Evolutionary conservation across 2,329 filamentous ascomycete genomes (phyloP).

Genomic region (Cercospora zeina): DNA sequence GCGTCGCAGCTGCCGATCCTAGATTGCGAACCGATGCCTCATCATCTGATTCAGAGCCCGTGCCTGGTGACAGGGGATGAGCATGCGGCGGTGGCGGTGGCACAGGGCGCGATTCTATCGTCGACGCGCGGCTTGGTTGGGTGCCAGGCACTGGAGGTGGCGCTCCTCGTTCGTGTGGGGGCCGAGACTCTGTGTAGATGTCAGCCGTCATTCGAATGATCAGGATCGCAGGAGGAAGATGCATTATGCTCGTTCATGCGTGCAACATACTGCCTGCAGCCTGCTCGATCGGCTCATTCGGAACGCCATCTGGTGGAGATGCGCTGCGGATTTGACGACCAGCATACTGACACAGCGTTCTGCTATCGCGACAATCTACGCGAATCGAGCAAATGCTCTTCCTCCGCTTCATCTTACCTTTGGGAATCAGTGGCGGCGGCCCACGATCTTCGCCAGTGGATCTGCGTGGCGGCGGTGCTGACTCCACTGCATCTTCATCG

Average conservation of each 20-base stretch:
- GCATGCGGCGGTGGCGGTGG: constrained; percentile 40
- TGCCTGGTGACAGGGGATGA: constrained; percentile 61
- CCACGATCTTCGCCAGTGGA: constrained; percentile 42
- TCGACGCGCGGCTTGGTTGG: constrained; percentile 21
- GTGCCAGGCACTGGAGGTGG: constrained; percentile 27
- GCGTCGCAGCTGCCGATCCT: constrained; percentile 46
- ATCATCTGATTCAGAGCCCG: constrained; percentile 85
- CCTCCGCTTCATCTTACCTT: constrained; percentile 49
- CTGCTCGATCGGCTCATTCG: constrained; percentile 14
- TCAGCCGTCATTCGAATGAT: constrained; percentile 16
- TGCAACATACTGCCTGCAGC: constrained; percentile 20
- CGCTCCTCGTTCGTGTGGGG: constrained; percentile 24
- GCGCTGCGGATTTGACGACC: constrained; percentile 14
- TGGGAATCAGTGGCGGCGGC: constrained; percentile 48
- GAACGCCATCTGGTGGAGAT: constrained; percentile 20
- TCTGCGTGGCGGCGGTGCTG: constrained; percentile 47
- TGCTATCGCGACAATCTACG: constrained; percentile 15
- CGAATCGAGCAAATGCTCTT: constrained; percentile 16
- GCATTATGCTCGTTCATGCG: constrained; percentile 18
- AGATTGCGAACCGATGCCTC: constrained; percentile 63
- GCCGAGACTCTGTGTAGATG: constrained; percentile 26
- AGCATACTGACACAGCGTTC: constrained; percentile 13
- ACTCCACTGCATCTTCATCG: constrained; percentile 56
- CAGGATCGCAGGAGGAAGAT: constrained; percentile 9
- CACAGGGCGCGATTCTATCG: constrained; percentile 37